phyloP scores from a whole-genome alignment of 2,329 filamentous ascomycete genomes.

The Epicoccum nigrum region DNA sequence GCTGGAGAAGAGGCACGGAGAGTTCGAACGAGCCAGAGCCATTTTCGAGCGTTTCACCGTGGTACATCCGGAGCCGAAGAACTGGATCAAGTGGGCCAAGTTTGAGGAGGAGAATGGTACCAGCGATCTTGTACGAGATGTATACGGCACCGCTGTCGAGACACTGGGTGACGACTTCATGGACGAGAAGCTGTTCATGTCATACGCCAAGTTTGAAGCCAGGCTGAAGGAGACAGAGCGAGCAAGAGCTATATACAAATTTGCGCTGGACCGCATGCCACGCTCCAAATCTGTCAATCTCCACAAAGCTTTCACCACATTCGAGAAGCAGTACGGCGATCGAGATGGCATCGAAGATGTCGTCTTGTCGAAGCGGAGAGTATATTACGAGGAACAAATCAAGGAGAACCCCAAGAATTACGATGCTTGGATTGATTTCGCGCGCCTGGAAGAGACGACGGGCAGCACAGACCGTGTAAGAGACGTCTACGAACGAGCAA shows the following conservation, averaged over 20 bases:
- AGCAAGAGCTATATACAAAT: conserved; percentile 93
- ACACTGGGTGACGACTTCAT: conserved; percentile 92
- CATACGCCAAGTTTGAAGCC: conserved; percentile 92
- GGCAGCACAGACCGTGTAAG: conserved; percentile 83
- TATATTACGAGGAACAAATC: conserved; percentile 92
- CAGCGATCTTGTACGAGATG: conserved; percentile 87
- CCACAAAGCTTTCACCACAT: conserved; percentile 94
- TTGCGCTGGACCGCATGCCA: conserved; percentile 88
- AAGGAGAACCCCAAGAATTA: conserved; percentile 96
- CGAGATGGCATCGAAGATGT: conserved; percentile 93
- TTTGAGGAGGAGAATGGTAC: conserved; percentile 97
- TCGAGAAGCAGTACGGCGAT: conserved; percentile 98
- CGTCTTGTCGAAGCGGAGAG: conserved; percentile 88
- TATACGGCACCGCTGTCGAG: conserved; percentile 88
- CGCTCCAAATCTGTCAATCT: conserved; percentile 82
- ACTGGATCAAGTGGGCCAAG: conserved; percentile 98
- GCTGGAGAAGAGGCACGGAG: conserved; percentile 91
- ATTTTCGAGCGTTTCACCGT: conserved; percentile 91
- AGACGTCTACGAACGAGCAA: conserved; percentile 93
- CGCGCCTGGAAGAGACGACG: conserved; percentile 83
- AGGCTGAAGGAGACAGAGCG: conserved; percentile 96
- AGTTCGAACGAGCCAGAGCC: conserved; percentile 85
- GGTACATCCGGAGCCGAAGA: conserved; percentile 90
- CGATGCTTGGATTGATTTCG: conserved; percentile 96
- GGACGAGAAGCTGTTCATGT: conserved; percentile 93